Conservation (phyloP, 768 basidiomycete species). For the Filobasidium wieringae region DNA sequence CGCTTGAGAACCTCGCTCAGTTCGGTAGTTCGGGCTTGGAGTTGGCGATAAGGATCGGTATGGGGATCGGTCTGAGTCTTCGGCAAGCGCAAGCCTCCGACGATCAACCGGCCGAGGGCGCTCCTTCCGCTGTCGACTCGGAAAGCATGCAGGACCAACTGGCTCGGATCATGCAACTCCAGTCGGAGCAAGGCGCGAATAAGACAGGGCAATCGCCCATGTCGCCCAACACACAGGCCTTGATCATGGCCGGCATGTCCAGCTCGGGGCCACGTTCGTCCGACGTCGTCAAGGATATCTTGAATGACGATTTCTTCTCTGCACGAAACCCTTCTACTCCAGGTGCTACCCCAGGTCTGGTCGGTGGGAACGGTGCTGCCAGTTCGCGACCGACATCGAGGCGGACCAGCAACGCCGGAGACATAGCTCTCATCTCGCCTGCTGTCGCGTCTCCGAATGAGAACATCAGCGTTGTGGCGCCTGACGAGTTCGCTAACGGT, state of each 20-base stretch:
- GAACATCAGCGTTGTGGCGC: background rate
- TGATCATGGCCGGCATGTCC: background rate
- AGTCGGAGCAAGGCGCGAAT: background rate
- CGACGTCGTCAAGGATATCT: constrained; percentile 27
- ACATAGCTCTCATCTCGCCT: constrained; percentile 15
- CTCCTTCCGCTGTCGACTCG: background rate
- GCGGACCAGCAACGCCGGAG: constrained; percentile 19
- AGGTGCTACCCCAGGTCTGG: constrained; percentile 4
- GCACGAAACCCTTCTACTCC: constrained; percentile 14
- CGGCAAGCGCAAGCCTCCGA: constrained; percentile 1
- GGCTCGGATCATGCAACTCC: background rate
- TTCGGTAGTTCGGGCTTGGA: constrained; percentile 34
- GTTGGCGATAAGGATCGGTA: constrained; percentile 37
- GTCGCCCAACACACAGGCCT: background rate
- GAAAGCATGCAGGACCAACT: background rate
- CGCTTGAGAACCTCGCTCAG: constrained; percentile 30
- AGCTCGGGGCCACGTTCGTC: background rate
- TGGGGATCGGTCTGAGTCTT: constrained; percentile 35
- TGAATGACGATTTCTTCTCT: constrained; percentile 33
- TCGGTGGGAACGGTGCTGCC: background rate
- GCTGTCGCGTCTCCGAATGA: constrained; percentile 12
- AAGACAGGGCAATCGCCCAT: background rate
- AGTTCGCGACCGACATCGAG: constrained; percentile 18
- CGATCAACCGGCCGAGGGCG: constrained; percentile 13
- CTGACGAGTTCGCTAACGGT: constrained; percentile 17